Base-by-base conservation (phyloP, 2,329 filamentous ascomycete species). In the Verticillium nubilum region DNA sequence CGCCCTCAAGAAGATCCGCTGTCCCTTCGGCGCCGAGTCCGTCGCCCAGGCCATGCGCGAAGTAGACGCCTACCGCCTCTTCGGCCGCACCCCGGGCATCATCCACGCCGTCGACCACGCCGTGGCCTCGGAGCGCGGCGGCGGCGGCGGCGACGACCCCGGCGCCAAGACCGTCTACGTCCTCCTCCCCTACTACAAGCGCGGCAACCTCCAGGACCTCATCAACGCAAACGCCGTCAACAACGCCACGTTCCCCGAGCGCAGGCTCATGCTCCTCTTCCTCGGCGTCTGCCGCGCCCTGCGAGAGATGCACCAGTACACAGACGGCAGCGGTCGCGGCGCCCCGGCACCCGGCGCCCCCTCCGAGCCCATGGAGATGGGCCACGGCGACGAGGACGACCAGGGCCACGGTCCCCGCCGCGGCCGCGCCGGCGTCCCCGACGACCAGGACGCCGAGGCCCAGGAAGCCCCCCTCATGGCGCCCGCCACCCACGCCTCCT, bases 171-270 rank as follows among this genome's bases (percentile, higher is more conserved):
- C 94, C 0, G 95, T 98, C 58, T 99, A 99, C 74, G 95, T 99
- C 62, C 81, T 99, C 52, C 82, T 99, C 23, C 95, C 95, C 13
- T 99, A 98, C 79, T 99, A 97, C 78, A 83, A 92, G 68, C 84
- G 94, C 65, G 95, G 95, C 15, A 99, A 99, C 74, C 82, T 99
- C 37, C 95, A 99, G 77, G 95, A 99, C 76, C 89, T 96, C 71
- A 98, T 99, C 80, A 99, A 99, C 74, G 94, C 95, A 64, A 99
- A 99, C 75, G 80, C 98, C 58, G 94, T 99, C 74, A 98, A 98
- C 74, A 92, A 96, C 72, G 91, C 90, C 37, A 84, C 83, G 57
- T 98, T 99, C 69, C 92, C 94, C 1, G 94, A 98, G 78, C 85
- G 87, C 71, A 83, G 88, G 67, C 80, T 99, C 63, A 94, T 98